A percentile compares a stretch with the other conserved stretches of the same genome.
phyloP scores from a whole-genome alignment of 768 basidiomycete genomes.

The Tricholoma hemisulphureum region DNA sequence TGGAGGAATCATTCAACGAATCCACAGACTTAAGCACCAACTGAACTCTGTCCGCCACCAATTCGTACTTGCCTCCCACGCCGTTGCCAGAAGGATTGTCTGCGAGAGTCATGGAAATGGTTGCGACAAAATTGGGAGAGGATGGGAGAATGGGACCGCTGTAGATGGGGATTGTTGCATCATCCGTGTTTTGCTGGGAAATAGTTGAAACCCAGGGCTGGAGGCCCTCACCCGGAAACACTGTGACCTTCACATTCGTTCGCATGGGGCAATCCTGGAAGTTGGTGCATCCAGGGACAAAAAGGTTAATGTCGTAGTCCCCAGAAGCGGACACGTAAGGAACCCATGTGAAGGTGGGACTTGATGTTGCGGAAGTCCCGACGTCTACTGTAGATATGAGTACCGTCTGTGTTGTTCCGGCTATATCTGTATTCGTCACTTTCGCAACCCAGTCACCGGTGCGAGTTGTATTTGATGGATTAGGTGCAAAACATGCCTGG shows the following conservation, averaged over 20 bases:
- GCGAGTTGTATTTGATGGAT: conserved; percentile 62
- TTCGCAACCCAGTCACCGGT: conserved; percentile 72
- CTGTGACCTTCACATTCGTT: conserved; percentile 78
- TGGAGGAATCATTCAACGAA: conserved; percentile 29
- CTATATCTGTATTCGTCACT: conserved; percentile 65
- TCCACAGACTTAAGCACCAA: conserved; percentile 67
- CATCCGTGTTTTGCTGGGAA: conserved; percentile 66
- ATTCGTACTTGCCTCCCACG: conserved; percentile 64
- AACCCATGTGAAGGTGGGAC: conserved; percentile 85
- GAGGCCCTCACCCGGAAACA: conserved; percentile 73
- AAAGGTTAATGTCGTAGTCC: conserved; percentile 77
- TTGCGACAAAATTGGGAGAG: conserved; percentile 66
- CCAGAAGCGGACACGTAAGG: conserved; percentile 92
- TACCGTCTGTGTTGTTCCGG: conserved; percentile 77
- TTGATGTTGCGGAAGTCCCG: conserved; percentile 54
- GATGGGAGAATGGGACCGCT: conserved; percentile 80
- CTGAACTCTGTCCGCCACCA: conserved; percentile 88
- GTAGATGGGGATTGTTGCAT: conserved; percentile 67
- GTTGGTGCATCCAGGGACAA: conserved; percentile 82
- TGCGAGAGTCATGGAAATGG: conserved; percentile 73
- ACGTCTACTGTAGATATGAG: conserved; percentile 67
- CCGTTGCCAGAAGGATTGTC: conserved; percentile 61
- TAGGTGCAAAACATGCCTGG: conserved; percentile 75
- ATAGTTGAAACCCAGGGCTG: conserved; percentile 67
- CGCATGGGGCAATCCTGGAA: conserved; percentile 79